These are phyloP conservation scores for Aspergillus haitiensis DNA, from an alignment of 495 filamentous ascomycete genomes.

Conservation along the genomic window DNA sequence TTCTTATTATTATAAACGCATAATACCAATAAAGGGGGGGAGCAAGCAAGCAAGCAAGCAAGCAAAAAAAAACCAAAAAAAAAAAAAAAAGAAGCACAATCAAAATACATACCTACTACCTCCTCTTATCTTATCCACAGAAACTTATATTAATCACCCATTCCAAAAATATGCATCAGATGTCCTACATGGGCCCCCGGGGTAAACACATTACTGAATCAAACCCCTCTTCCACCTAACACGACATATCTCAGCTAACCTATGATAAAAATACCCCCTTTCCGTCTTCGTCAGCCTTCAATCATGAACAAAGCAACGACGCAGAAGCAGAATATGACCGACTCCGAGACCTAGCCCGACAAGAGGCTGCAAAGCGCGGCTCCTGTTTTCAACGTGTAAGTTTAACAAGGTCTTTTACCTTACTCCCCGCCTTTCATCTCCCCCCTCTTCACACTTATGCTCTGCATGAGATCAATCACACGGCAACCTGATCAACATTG, in stretches of 20 bases:
- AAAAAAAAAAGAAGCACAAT: too few relatives aligned
- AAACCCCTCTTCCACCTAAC: background rate
- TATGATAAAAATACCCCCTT: background rate
- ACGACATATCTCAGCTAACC: slow-evolving; percentile 11
- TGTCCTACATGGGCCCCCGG: slow-evolving; percentile 61
- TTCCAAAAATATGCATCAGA: slow-evolving; percentile 56
- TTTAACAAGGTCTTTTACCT: slow-evolving; percentile 1
- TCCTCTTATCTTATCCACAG: background rate
- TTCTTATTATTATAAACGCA: too few relatives aligned
- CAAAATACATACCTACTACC: background rate
- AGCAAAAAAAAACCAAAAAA: too few relatives aligned
- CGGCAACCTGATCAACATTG: too few relatives aligned
- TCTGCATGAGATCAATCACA: background rate
- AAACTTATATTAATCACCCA: slow-evolving; percentile 1
- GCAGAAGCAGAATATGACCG: slow-evolving; percentile 90
- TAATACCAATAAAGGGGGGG: too few relatives aligned
- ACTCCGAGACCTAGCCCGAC: slow-evolving; percentile 76
- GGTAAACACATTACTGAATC: slow-evolving; percentile 27
- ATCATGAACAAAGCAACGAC: slow-evolving; percentile 63
- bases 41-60: too few relatives aligned
- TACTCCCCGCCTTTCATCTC: background rate
- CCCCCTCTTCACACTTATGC: background rate
- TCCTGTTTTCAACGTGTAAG: slow-evolving; percentile 71
- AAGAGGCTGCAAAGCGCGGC: slow-evolving; percentile 72
- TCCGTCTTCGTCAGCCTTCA: slow-evolving; percentile 66